phyloP scores from a whole-genome alignment of 306 rosid species.

The Lupinus albus region DNA sequence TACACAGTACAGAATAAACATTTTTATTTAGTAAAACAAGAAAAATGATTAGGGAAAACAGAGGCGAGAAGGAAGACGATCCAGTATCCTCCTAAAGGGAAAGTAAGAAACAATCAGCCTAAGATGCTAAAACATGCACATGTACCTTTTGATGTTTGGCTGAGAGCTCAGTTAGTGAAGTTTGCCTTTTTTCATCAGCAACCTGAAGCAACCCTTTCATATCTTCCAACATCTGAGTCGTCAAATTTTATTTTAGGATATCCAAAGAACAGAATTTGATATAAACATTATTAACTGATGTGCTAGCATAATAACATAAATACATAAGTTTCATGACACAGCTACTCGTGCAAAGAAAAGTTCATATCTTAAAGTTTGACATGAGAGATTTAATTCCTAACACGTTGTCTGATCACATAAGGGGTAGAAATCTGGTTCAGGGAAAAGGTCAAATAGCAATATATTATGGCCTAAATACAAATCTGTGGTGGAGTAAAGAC shows the following conservation, averaged over 20 bases:
- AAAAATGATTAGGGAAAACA: slow-evolving; percentile 13
- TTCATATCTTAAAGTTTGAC: slow-evolving; percentile 33
- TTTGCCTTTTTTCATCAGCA: slow-evolving; percentile 88
- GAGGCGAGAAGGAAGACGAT: neutral
- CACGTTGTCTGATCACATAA: slow-evolving; percentile 7
- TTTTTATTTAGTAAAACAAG: slow-evolving; percentile 21
- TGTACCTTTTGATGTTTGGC: slow-evolving; percentile 90
- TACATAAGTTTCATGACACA: slow-evolving; percentile 14
- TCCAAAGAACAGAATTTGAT: slow-evolving; percentile 35
- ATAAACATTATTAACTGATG: slow-evolving; percentile 8
- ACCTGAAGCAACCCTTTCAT: slow-evolving; percentile 78
- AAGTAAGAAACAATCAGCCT: slow-evolving; percentile 30
- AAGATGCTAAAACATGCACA: slow-evolving; percentile 33
- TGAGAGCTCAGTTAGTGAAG: slow-evolving; percentile 82
- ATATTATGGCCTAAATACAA: slow-evolving; percentile 38
- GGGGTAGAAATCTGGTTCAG: slow-evolving; percentile 11
- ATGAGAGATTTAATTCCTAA: slow-evolving; percentile 27
- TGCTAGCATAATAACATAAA: slow-evolving; percentile 25
- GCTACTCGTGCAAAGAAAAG: slow-evolving; percentile 15
- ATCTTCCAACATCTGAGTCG: slow-evolving; percentile 80
- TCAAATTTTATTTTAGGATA: slow-evolving; percentile 38
- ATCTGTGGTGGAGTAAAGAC: slow-evolving; percentile 5
- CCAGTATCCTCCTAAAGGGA: slow-evolving; percentile 2
- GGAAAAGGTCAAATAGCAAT: slow-evolving; percentile 19
- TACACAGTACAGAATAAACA: slow-evolving; percentile 22